Evolutionary conservation across 306 rosid species (phyloP).

Genomic region (Neltuma alba): DNA sequence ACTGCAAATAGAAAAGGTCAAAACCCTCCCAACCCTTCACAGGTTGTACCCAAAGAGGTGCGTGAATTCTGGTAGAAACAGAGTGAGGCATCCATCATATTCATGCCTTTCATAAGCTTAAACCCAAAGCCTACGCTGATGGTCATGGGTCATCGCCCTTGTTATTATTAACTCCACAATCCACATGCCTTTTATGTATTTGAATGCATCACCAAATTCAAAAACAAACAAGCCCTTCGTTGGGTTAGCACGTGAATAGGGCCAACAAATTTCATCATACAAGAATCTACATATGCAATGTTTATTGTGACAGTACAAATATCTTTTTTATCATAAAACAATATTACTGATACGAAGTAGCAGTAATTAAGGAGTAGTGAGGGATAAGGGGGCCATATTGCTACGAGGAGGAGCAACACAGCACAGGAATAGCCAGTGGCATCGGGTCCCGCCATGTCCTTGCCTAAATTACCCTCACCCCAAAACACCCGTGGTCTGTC

Average conservation of each 20-base stretch:
- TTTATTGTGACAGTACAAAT: not conserved
- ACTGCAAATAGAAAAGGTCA: not conserved
- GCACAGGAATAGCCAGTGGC: conserved; percentile 51
- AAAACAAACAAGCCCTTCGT: not conserved
- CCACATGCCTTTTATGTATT: not conserved
- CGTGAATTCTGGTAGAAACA: not conserved
- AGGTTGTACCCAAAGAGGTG: not conserved
- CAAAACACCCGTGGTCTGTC: conserved; percentile 74
- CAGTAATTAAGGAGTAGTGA: not conserved
- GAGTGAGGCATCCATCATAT: not conserved
- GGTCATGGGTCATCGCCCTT: not conserved
- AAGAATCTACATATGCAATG: not conserved
- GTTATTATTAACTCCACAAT: not conserved
- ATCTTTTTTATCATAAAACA: not conserved
- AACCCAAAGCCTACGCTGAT: not conserved
- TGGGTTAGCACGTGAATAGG: not conserved
- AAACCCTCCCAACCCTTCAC: not conserved
- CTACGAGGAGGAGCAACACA: conserved; percentile 48
- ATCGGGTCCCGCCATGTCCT: conserved; percentile 67
- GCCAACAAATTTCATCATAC: not conserved
- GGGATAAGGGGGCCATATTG: conserved; percentile 56
- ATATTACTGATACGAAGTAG: not conserved
- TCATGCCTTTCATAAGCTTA: not conserved
- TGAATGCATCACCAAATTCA: not conserved
- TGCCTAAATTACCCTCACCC: conserved; percentile 45